Base-by-base conservation (phyloP, 495 filamentous ascomycete species). In the Viridothelium virens region DNA sequence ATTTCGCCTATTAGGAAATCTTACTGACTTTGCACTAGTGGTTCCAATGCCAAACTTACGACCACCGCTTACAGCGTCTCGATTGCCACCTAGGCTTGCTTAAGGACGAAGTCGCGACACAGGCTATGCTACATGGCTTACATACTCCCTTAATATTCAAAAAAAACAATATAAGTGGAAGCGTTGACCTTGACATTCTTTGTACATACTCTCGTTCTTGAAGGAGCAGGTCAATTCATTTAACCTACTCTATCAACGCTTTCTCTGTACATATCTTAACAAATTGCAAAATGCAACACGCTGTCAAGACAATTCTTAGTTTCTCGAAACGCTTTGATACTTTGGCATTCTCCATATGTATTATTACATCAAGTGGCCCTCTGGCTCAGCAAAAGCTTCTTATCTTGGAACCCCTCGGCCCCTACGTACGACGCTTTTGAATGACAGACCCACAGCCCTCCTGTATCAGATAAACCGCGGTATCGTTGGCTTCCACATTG, bases 401-500 rank as follows among this genome's bases (percentile, higher is more conserved):
- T 16, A 53, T 53, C 25, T 53, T 18, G 25, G 25, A 18, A 46
- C 1, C 7, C 7, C 41, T 46, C 41, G 0, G 41, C 41, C 1
- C 14, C 7, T 46, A 46, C 14, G 7, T 16, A 14, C 18, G 18
- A 14, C 48, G n/a, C 48, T 53, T 53, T 53, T 36, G 6, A 62
- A 68, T 65, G 25, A 64, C 38, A 31, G 16, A 56, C 36, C 64
- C 53, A 62, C 77, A 81, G 14, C 62, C 44, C 18, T 68, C 75
- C 59, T 73, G 73, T 33, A 82, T 70, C 67, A 80, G 69, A 41
- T 82, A 72, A 44, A 75, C 81, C 6, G 78, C 79, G 4, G 77
- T 81, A 76, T 84, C 83, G 76, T 86, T 82, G 11, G 73, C 73
- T 47, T 71, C 72, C 56, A 85, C 70, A 48, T 73, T 63, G 2